Conservation (phyloP, 495 filamentous ascomycete genomes). For the Astrocystis sublimbata region DNA sequence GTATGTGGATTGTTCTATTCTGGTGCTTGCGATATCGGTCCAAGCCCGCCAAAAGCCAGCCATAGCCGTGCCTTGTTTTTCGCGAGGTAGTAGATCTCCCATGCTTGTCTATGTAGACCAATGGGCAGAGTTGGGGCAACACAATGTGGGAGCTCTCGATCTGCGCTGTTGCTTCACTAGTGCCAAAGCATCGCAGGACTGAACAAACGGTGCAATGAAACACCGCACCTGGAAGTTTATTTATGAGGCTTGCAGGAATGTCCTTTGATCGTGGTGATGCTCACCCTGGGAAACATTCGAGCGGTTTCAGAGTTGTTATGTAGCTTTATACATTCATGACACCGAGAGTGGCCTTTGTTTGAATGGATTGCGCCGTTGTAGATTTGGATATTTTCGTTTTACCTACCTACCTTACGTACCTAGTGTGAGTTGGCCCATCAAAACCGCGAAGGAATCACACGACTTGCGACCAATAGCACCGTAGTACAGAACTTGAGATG, state of each 20-base stretch:
- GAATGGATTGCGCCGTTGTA: neutral
- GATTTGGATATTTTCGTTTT: neutral
- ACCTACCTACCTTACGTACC: too few relatives aligned
- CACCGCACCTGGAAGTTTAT: neutral
- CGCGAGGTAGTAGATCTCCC: neutral
- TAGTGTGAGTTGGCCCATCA: neutral
- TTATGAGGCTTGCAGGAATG: conserved; percentile 7
- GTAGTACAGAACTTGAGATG: conserved; percentile 2
- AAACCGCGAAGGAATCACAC: neutral
- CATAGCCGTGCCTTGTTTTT: neutral
- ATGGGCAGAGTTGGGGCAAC: neutral
- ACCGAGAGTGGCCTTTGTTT: neutral
- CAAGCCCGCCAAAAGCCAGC: too few relatives aligned
- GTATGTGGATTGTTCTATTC: neutral
- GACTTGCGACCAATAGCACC: conserved; percentile 8
- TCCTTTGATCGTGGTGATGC: neutral
- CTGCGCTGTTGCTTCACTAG: neutral
- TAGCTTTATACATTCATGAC: neutral
- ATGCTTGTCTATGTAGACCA: neutral
- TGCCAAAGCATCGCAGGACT: neutral
- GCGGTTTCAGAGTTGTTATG: neutral
- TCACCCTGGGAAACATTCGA: neutral
- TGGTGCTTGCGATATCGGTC: neutral
- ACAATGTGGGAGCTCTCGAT: neutral
- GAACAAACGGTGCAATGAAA: conserved; percentile 7